Percentiles rank a stretch among this genome's conserved stretches.
Conservation (phyloP, 2,329 filamentous ascomycete genomes). For the Diaporthe vexans region DNA sequence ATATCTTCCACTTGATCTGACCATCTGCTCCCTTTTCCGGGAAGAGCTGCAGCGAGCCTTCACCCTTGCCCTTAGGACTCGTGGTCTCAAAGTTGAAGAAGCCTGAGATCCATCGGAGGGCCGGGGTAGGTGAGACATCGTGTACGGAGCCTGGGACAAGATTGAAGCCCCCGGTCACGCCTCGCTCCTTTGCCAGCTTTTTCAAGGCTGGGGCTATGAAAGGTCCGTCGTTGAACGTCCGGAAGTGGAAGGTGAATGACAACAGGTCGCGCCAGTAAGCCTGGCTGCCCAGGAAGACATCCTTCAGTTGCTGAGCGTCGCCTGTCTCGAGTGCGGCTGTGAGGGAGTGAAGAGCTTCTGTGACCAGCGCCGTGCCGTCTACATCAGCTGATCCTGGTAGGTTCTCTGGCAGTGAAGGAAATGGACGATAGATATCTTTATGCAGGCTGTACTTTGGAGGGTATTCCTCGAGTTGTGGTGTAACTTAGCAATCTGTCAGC, state of each 20-base stretch:
- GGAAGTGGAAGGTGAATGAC: constrained; percentile 54
- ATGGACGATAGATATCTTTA: constrained; percentile 40
- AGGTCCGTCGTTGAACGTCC: constrained; percentile 48
- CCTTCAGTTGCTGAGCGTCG: constrained; percentile 45
- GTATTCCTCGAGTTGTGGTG: constrained; percentile 30
- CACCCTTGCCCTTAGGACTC: constrained; percentile 48
- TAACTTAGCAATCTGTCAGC: constrained; percentile 14
- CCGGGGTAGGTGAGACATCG: constrained; percentile 42
- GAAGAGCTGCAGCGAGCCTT: constrained; percentile 52
- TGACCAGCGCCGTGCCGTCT: constrained; percentile 38
- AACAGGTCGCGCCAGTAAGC: constrained; percentile 55
- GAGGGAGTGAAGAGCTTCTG: constrained; percentile 40
- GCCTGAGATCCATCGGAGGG: constrained; percentile 50
- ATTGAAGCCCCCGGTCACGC: constrained; percentile 39
- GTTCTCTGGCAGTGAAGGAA: constrained; percentile 37
- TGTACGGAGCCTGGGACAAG: constrained; percentile 39
- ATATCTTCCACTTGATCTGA: constrained; percentile 51
- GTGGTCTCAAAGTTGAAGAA: constrained; percentile 51
- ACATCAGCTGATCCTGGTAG: constrained; percentile 31
- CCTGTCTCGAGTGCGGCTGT: constrained; percentile 43
- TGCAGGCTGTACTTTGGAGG: constrained; percentile 37
- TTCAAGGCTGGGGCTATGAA: constrained; percentile 47
- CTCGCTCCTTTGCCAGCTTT: constrained; percentile 43
- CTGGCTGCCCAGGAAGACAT: constrained; percentile 50
- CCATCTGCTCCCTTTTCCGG: constrained; percentile 38